Base-by-base conservation (phyloP, 2,329 filamentous ascomycete genomes). In the Trichoderma sp. region DNA sequence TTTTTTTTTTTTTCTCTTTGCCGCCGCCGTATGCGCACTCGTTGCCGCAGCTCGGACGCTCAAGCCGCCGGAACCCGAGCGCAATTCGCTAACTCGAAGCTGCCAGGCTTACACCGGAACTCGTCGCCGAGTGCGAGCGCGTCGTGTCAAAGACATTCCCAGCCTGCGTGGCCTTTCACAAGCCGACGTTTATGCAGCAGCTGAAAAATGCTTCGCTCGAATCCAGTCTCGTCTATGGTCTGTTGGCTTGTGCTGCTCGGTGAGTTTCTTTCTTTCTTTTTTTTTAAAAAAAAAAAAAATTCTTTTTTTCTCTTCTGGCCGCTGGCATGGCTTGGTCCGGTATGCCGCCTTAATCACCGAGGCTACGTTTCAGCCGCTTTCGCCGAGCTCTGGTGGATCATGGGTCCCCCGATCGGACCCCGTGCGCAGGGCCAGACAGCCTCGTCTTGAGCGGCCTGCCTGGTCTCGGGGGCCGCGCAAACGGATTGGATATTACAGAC, bases 81-180 rank as follows among this genome's bases (percentile, higher is more conserved):
- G 49, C 49, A 69, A 34, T 32, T 58, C 72, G 68, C 76, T 77
- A 74, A 78, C 73, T 30, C 70, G 68, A 49, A 60, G 39, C 52
- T 71, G 61, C 73, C 39, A 83, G 81, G 72, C 77, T 89, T 63
- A 87, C 85, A 10, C 86, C 86, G 63, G 86, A 89, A 75, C 80
- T 88, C 70, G 80, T 87, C 70, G 79, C 82, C 72, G 86, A 89
- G 78, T 88, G 86, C 76, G 86, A 89, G 78, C 83, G 86, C 69
- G 85, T 88, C 75, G 84, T 89, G 74, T 84, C 83, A 73, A 88
- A 87, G 80, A 87, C 86, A 16, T 83, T 88, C 73, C 86, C 86
- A 49, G 85, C 86, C 71, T 88, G 86, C 75, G 85, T 89, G 52
- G 86, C 86, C 74, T 89, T 89, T 75, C 86, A 89, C 80, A 88